Evolutionary conservation across 805 yeast species (phyloP).

Genomic region (Wickerhamiella spandovensis): DNA sequence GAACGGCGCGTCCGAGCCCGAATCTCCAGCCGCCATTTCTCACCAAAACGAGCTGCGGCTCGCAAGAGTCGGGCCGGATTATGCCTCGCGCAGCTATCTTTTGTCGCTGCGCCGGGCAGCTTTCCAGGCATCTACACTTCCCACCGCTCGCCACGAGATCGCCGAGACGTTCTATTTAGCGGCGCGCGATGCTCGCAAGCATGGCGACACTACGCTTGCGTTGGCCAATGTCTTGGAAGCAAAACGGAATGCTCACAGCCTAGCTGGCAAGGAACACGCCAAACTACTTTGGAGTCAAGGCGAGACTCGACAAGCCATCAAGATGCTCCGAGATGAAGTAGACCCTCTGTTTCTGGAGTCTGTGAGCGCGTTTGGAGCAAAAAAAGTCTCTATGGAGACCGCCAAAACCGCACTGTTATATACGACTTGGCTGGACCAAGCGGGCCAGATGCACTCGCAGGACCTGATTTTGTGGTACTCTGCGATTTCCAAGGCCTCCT

Average conservation of each 20-base stretch:
- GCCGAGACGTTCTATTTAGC: conserved; percentile 44
- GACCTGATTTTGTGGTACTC: conserved; percentile 59
- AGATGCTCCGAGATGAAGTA: conserved; percentile 37
- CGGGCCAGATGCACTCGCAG: conserved; percentile 69
- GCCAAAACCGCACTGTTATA: conserved; percentile 55
- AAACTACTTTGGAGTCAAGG: conserved; percentile 82
- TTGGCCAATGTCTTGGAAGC: conserved; percentile 15
- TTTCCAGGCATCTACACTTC: conserved; percentile 3
- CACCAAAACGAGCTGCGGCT: conserved; percentile 13
- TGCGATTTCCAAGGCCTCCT: conserved; percentile 40
- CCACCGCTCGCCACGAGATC: conserved; percentile 15
- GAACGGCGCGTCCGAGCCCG: conserved; percentile 1
- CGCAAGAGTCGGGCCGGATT: conserved; percentile 34
- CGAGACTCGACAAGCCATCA: conserved; percentile 72
- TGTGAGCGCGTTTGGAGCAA: conserved; percentile 4
- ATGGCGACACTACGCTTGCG: conserved; percentile 48
- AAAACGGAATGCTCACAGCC: conserved; percentile 5
- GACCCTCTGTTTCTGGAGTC: conserved; percentile 11
- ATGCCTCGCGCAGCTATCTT: conserved; percentile 45
- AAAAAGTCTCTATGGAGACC: conserved; percentile 8
- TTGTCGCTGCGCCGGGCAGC: conserved; percentile 47
- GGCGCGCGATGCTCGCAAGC: conserved; percentile 53
- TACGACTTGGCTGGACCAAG: conserved; percentile 77
- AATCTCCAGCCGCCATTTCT: neutral
- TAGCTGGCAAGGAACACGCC: conserved; percentile 13